Conservation (phyloP, 495 filamentous ascomycete genomes). For the Apiosordaria backusii region DNA sequence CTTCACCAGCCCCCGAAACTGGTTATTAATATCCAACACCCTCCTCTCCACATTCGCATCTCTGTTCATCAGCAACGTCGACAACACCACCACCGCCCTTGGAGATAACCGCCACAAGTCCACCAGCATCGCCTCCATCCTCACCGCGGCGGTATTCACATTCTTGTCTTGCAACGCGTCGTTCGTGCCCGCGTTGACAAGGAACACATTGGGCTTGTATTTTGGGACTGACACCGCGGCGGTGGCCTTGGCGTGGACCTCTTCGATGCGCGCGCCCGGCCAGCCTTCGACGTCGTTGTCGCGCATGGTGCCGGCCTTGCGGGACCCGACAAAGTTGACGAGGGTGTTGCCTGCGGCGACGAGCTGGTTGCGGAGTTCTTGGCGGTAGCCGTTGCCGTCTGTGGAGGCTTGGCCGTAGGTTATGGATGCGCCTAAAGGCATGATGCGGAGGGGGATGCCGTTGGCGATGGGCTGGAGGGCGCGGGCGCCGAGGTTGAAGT, state of each 20-base stretch:
- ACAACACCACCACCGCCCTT: slow-evolving; percentile 46
- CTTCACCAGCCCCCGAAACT: slow-evolving; percentile 35
- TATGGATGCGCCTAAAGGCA: slow-evolving; percentile 57
- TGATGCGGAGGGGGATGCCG: slow-evolving; percentile 41
- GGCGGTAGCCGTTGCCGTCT: slow-evolving; percentile 40
- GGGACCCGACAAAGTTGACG: slow-evolving; percentile 52
- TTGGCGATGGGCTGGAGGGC: slow-evolving; percentile 20
- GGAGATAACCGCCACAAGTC: slow-evolving; percentile 40
- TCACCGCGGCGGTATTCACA: slow-evolving; percentile 30
- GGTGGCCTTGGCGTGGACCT: slow-evolving; percentile 38
- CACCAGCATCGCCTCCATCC: slow-evolving; percentile 37
- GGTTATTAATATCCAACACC: slow-evolving; percentile 38
- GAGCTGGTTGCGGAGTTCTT: slow-evolving; percentile 28
- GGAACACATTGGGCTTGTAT: slow-evolving; percentile 47
- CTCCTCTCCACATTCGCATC: slow-evolving; percentile 21
- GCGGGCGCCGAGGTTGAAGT: slow-evolving; percentile 16
- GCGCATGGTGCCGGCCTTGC: slow-evolving; percentile 44
- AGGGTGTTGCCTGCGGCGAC: slow-evolving; percentile 24
- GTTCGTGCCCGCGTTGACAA: slow-evolving; percentile 50
- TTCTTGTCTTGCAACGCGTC: slow-evolving; percentile 36
- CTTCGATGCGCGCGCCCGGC: slow-evolving; percentile 44
- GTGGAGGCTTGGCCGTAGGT: slow-evolving; percentile 42
- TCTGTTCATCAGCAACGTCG: slow-evolving; percentile 46
- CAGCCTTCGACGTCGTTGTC: slow-evolving; percentile 55
- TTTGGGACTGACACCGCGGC: slow-evolving; percentile 21